These are phyloP conservation scores for Myrica gale DNA, from an alignment of 306 rosid genomes.

Conservation along the genomic window DNA sequence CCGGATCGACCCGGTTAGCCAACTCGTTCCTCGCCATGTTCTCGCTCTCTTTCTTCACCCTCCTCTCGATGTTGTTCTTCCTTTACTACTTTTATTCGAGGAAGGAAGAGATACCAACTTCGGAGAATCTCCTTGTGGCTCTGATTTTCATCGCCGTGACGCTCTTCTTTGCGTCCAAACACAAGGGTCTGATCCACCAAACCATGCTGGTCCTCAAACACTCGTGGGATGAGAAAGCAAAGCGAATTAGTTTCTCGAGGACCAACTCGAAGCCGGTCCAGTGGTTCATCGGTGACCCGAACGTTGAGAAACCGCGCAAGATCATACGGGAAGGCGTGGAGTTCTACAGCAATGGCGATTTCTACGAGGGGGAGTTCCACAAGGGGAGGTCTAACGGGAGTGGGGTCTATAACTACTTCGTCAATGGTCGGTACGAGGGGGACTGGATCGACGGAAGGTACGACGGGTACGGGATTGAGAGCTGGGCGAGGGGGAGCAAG, in stretches of 20 bases:
- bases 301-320: constrained; percentile 21
- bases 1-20: constrained; percentile 44
- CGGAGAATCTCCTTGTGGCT: constrained; percentile 73
- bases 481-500: constrained; percentile 90
- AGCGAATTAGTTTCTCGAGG: constrained; percentile 47
- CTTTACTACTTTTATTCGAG: constrained; percentile 44
- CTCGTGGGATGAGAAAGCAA: constrained; percentile 56
- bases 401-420: constrained; percentile 91
- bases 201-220: constrained; percentile 47
- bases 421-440: constrained; percentile 85
- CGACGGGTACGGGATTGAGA: constrained; percentile 89
- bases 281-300: constrained; percentile 84
- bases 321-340: constrained; percentile 81
- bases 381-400: constrained; percentile 79
- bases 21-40: constrained; percentile 36
- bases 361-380: constrained; percentile 94
- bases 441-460: constrained; percentile 94
- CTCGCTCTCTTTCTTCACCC: constrained; percentile 36
- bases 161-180: constrained; percentile 63
- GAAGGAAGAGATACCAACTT: constrained; percentile 54
- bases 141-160: constrained; percentile 76
- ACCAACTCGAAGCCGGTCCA: constrained; percentile 58
- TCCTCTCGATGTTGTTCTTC: constrained; percentile 39
- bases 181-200: constrained; percentile 57
- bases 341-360: constrained; percentile 93